phyloP scores from a whole-genome alignment of 148 eudicot genomes.

The Cornus florida region DNA sequence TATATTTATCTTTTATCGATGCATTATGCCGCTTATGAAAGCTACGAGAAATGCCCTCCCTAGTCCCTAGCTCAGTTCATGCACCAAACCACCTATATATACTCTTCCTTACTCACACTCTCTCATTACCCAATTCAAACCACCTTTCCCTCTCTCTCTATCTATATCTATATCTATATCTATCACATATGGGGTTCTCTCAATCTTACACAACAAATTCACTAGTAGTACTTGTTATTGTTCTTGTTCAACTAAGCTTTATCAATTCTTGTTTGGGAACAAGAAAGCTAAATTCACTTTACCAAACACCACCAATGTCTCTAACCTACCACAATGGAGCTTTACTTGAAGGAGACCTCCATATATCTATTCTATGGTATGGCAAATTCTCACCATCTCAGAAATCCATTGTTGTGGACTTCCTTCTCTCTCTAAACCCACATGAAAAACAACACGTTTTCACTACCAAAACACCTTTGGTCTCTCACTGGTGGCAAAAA shows the following conservation, averaged over 20 bases:
- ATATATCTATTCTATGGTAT: conserved; percentile 8
- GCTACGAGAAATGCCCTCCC: not conserved
- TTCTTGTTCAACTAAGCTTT: conserved; percentile 1
- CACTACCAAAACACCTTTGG: not conserved
- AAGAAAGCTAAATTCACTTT: conserved; percentile 8
- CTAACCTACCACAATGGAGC: conserved; percentile 9
- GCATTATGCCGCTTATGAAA: not conserved
- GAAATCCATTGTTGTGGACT: conserved; percentile 8
- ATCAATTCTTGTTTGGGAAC: not conserved
- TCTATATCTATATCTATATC: not conserved
- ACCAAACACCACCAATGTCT: conserved; percentile 4
- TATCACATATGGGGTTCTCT: not conserved
- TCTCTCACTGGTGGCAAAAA: conserved; percentile 12
- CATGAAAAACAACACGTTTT: not conserved
- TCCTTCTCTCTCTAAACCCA: conserved; percentile 14
- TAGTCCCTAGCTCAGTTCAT: conserved; percentile 1
- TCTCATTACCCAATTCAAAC: not conserved
- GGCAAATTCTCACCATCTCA: conserved; percentile 6
- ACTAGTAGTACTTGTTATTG: not conserved
- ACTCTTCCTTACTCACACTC: not conserved
- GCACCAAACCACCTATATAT: conserved; percentile 16
- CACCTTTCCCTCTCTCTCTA: not conserved
- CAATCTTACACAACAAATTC: not conserved
- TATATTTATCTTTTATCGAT: not conserved
- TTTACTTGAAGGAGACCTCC: conserved; percentile 13